phyloP scores from a whole-genome alignment of 306 rosid species.

The Cicer pinnatifidum region DNA sequence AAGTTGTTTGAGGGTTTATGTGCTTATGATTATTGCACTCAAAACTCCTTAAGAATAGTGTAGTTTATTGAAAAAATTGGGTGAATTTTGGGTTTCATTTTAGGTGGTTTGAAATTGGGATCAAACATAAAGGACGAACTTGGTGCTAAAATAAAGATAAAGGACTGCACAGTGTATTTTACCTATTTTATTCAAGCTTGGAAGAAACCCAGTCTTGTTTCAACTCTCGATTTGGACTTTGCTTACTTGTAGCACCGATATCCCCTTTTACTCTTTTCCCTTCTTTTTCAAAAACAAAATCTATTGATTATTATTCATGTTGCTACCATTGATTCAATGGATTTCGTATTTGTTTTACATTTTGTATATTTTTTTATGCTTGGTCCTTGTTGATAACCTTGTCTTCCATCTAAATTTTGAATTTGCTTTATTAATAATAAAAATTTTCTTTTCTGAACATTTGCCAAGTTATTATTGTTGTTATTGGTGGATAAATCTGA shows the following conservation, averaged over 20 bases:
- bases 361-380: not conserved
- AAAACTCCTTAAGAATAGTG: too few relatives aligned
- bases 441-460: not conserved
- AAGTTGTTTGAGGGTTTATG: too few relatives aligned
- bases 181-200: not conserved
- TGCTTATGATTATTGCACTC: too few relatives aligned
- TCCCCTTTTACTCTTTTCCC: not conserved
- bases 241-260: not conserved
- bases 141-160: too few relatives aligned
- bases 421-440: not conserved
- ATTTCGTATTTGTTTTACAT: not conserved
- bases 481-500: conserved; percentile 22
- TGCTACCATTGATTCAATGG: not conserved
- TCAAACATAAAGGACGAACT: too few relatives aligned
- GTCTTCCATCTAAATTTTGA: not conserved
- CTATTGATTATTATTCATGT: not conserved
- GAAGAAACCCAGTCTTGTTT: not conserved
- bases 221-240: not conserved
- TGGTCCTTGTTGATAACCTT: not conserved
- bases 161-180: too few relatives aligned
- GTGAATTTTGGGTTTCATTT: too few relatives aligned
- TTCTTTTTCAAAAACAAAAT: not conserved
- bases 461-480: conserved; percentile 1
- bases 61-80: too few relatives aligned
- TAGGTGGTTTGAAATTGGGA: too few relatives aligned